Base-by-base conservation (phyloP, 2,329 filamentous ascomycete species). In the Aureobasidium sp. region DNA sequence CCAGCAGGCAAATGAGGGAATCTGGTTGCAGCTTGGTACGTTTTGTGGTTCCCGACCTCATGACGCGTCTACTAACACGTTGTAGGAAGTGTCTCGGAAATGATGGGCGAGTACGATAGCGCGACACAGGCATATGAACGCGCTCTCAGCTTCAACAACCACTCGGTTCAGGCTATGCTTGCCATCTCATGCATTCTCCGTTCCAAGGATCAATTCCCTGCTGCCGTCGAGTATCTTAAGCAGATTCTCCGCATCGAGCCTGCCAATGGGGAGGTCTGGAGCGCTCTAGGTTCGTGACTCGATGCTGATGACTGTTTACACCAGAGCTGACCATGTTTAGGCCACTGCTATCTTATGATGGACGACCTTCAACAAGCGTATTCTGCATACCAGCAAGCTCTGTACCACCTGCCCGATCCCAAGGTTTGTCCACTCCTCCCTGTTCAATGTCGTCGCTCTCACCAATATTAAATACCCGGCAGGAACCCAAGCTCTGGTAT, bases 321-420 rank as follows among this genome's bases (percentile, higher is more conserved):
- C 7, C 30, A 9, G 16, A 39, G 42, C 48, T 61, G n/a, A 61
- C 16, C 9, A 66, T 68, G 62, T 59, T 53, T 67, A 93, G 91
- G 94, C n/a, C 94, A 97, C 74, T 97, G 94, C 77, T 96, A 93
- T 73, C 81, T 99, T 30, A 99, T 99, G 94, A 96, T 96, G 84
- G 94, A 99, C 71, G 93, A 97, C 70, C 78, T 97, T 37, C 94
- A 97, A 76, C 91, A 97, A 72, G 94, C 94, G 0, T 99, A 99
- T 71, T 90, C 90, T 34, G 92, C 94, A 1, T 99, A 99, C 73
- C 94, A 99, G 73, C 91, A 95, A 72, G 94, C 94, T 6, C 78
- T 97, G 7, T 93, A 97, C 65, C 93, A 97, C 74, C 80, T 99
- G 44, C 85, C 88, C 53, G 93, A 97, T 73, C 92, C 93, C 1